Conservation (phyloP, 1,284 basidiomycete species). For the Trametes sp. region DNA sequence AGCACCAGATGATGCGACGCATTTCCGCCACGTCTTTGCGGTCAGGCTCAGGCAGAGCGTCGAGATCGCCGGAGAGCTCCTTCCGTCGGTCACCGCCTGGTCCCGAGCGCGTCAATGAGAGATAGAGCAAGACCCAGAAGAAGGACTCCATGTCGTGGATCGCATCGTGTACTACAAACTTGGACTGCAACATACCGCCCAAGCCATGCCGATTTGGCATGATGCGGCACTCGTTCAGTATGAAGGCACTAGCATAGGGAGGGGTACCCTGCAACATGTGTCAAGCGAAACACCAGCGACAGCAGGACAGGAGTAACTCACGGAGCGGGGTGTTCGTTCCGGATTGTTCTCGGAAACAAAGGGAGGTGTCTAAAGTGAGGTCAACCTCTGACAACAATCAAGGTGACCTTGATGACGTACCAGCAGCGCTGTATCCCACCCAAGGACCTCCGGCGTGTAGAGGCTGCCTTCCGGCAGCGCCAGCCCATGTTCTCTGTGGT, state of each 20-base stretch:
- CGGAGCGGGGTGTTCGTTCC: not conserved
- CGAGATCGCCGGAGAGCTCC: not conserved
- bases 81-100: conserved; percentile 2
- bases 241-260: conserved; percentile 6
- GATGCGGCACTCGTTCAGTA: not conserved
- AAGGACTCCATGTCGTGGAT: conserved; percentile 12
- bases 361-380: not conserved
- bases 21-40: not conserved
- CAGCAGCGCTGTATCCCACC: not conserved
- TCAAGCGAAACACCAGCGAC: not conserved
- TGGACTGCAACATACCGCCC: not conserved
- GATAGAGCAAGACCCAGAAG: conserved; percentile 11
- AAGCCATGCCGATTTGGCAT: not conserved
- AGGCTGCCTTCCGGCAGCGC: not conserved
- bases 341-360: no score
- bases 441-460: not conserved
- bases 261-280: not conserved
- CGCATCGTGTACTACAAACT: not conserved
- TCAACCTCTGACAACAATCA: not conserved
- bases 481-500: not conserved
- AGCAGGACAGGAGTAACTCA: not conserved
- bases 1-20: not conserved
- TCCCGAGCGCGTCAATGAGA: conserved; percentile 4
- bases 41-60: not conserved
- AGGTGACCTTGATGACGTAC: not conserved